phyloP scores from a whole-genome alignment of 2,329 filamentous ascomycete genomes.

The Pseudocercospora fijiensis region DNA sequence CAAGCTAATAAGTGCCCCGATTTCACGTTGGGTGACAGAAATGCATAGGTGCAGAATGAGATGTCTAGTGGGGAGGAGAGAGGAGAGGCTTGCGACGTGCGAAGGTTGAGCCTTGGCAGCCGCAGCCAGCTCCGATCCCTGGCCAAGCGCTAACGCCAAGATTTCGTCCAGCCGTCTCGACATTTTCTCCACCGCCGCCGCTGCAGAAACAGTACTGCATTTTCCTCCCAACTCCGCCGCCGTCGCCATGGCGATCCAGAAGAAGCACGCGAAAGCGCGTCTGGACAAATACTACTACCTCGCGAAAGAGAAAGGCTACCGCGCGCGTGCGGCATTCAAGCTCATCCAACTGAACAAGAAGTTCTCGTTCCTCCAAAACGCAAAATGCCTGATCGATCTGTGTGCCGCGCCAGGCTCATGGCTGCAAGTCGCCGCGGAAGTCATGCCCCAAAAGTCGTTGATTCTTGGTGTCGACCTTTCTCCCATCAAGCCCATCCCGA shows the following conservation, averaged over 20 bases:
- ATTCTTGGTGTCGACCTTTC: slow-evolving; percentile 93
- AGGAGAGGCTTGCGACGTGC: no score
- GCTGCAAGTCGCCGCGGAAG: slow-evolving; percentile 94
- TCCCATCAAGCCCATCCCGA: slow-evolving; percentile 93
- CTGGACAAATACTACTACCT: slow-evolving; percentile 99
- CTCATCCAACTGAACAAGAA: slow-evolving; percentile 98
- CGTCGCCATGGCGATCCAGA: slow-evolving; percentile 81
- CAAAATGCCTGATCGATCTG: slow-evolving; percentile 93
- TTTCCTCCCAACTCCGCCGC: not conserved
- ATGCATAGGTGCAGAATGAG: not conserved
- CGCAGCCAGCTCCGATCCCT: not conserved
- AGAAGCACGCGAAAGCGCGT: slow-evolving; percentile 98
- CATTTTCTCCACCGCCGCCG: not conserved
- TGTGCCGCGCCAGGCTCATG: slow-evolving; percentile 96
- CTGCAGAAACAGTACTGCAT: not conserved
- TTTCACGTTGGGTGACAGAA: no score
- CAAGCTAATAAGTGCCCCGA: no score
- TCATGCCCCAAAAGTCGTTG: slow-evolving; percentile 84
- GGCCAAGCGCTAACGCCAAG: not conserved
- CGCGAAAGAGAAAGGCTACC: slow-evolving; percentile 96
- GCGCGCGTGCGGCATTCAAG: slow-evolving; percentile 95
- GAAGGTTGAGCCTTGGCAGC: not conserved
- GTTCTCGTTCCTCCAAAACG: slow-evolving; percentile 96
- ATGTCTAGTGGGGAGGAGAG: no score
- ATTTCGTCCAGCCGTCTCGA: not conserved